These are phyloP conservation scores for Sinapis alba DNA, from an alignment of 441 rosid species.

Conservation along the genomic window DNA sequence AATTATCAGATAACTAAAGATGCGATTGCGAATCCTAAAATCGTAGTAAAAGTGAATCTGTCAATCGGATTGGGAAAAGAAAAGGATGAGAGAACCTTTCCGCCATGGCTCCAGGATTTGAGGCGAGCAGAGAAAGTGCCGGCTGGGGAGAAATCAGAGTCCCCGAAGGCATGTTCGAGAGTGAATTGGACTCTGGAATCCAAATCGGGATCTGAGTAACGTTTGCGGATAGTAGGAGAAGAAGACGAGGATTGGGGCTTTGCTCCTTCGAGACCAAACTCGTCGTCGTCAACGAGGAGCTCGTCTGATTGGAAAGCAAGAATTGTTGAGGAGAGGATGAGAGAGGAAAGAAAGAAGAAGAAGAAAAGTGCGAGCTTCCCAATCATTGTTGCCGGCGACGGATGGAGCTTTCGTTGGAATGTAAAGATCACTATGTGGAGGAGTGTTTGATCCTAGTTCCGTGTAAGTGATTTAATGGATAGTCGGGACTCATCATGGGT, in stretches of 20 bases:
- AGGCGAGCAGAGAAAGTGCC: slow-evolving; percentile 94
- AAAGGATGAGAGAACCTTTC: slow-evolving; percentile 47
- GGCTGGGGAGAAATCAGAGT: slow-evolving; percentile 74
- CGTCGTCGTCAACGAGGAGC: slow-evolving; percentile 82
- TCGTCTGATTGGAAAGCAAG: slow-evolving; percentile 83
- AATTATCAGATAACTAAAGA: background rate
- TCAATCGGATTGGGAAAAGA: background rate
- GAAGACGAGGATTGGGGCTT: slow-evolving; percentile 36
- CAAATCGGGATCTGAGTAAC: slow-evolving; percentile 69
- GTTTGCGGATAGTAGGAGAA: slow-evolving; percentile 45
- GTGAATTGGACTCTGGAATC: slow-evolving; percentile 92
- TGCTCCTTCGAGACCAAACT: slow-evolving; percentile 70
- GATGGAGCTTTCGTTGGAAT: background rate
- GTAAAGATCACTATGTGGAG: no score
- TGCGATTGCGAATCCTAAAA: background rate
- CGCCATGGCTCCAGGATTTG: slow-evolving; percentile 77
- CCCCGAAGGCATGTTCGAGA: slow-evolving; percentile 90
- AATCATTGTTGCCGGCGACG: slow-evolving; percentile 29
- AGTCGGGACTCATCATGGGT: no score
- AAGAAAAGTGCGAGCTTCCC: slow-evolving; percentile 29
- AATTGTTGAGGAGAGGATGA: slow-evolving; percentile 36
- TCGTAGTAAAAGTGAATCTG: background rate
- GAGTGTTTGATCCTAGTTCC: no score
- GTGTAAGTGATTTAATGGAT: no score
- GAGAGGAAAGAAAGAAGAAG: slow-evolving; percentile 4